These are phyloP conservation scores for Penicillium expansum DNA, from an alignment of 2,329 filamentous ascomycete genomes.

Conservation along the genomic window DNA sequence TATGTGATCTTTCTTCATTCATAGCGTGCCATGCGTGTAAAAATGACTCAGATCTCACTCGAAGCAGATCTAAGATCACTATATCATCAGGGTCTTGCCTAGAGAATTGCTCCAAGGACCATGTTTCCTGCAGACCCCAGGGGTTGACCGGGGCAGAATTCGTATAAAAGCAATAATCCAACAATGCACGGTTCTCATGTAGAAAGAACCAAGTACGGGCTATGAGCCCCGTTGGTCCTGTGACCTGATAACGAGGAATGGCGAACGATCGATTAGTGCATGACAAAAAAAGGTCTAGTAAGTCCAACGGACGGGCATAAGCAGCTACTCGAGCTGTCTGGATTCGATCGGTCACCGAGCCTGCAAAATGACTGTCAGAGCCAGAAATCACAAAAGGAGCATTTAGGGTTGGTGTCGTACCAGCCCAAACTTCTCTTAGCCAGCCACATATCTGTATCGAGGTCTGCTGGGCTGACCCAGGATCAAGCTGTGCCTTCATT, in stretches of 20 bases:
- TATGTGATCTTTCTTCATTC: constrained; percentile 42
- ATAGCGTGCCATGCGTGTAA: constrained; percentile 46
- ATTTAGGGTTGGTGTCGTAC: constrained; percentile 56
- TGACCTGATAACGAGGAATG: constrained; percentile 19
- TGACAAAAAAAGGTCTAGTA: constrained; percentile 66
- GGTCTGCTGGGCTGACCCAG: constrained; percentile 64
- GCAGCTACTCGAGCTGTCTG: constrained; percentile 64
- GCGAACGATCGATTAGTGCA: constrained; percentile 59
- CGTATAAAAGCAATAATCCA: constrained; percentile 51
- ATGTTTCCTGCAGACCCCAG: constrained; percentile 24
- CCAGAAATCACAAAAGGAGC: constrained; percentile 6
- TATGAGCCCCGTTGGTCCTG: constrained; percentile 31
- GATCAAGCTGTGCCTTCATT: constrained; percentile 64
- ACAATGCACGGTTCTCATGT: constrained; percentile 41
- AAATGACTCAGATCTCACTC: constrained; percentile 47
- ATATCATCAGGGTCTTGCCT: constrained; percentile 36
- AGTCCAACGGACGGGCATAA: constrained; percentile 63
- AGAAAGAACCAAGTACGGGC: constrained; percentile 43
- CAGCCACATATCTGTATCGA: constrained; percentile 74
- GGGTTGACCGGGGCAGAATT: constrained; percentile 20
- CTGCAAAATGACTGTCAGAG: constrained; percentile 39
- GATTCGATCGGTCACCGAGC: constrained; percentile 55
- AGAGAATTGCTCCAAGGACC: constrained; percentile 24
- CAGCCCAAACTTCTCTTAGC: constrained; percentile 78
- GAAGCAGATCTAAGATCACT: constrained; percentile 47